Evolutionary conservation across 371 early-diverging fungal genomes (phyloP).

Genomic region (Mucor sp.): DNA sequence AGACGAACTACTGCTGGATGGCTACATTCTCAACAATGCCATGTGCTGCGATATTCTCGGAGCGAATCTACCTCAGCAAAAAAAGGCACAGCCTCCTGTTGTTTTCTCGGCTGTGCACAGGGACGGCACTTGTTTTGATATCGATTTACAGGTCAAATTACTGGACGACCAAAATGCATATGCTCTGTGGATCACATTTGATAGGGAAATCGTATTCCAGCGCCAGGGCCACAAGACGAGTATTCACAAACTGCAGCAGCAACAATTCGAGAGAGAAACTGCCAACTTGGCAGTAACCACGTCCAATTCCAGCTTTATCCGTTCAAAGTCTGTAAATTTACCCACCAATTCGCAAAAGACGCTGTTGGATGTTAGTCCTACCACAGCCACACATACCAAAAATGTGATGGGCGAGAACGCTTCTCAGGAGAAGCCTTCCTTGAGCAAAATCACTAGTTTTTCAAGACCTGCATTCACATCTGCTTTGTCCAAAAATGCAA

Average conservation of each 20-base stretch:
- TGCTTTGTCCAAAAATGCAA: not conserved
- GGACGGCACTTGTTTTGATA: slow-evolving; percentile 62
- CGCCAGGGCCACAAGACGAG: slow-evolving; percentile 15
- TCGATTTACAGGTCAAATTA: slow-evolving; percentile 65
- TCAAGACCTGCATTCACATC: slow-evolving; percentile 14
- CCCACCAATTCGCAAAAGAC: slow-evolving; percentile 10
- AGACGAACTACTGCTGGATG: slow-evolving; percentile 35
- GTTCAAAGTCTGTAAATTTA: slow-evolving; percentile 25
- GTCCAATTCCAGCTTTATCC: not conserved
- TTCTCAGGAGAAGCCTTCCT: not conserved
- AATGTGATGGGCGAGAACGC: not conserved
- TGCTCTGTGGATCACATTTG: slow-evolving; percentile 69
- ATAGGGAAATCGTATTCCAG: slow-evolving; percentile 42
- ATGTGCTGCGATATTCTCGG: slow-evolving; percentile 31
- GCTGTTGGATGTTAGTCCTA: not conserved
- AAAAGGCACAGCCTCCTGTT: not conserved
- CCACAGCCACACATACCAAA: not conserved
- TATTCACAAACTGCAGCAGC: not conserved
- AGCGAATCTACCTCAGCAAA: not conserved
- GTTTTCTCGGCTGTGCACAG: slow-evolving; percentile 54
- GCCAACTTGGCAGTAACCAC: not conserved
- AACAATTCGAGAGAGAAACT: not conserved
- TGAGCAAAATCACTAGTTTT: not conserved
- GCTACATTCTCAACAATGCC: slow-evolving; percentile 34
- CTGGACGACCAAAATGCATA: slow-evolving; percentile 26